phyloP scores from a whole-genome alignment of 345 rosid genomes.

The Melastoma malabathricum region DNA sequence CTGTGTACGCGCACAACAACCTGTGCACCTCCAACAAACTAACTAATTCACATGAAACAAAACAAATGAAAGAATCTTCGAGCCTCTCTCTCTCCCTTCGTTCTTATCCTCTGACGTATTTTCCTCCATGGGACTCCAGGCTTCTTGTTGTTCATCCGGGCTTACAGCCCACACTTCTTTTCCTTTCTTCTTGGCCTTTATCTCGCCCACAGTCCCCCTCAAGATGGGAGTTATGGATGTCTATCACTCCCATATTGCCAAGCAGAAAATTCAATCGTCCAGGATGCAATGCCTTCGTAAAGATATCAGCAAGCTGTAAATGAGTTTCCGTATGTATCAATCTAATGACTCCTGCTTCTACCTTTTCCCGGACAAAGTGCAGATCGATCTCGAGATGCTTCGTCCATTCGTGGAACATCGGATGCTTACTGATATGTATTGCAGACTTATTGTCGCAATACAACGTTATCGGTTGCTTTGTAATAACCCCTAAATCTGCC shows the following conservation, averaged over 20 bases:
- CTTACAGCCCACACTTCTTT: too few species aligned
- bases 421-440: not conserved
- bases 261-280: not conserved
- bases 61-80: too few species aligned
- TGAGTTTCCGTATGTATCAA: not conserved
- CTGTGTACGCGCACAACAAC: too few species aligned
- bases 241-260: not conserved
- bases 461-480: not conserved
- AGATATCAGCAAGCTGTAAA: not conserved
- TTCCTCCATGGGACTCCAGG: too few species aligned
- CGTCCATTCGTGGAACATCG: conserved; percentile 2
- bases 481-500: too few species aligned
- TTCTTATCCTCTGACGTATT: too few species aligned
- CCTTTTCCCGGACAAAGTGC: not conserved
- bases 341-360: not conserved
- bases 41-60: too few species aligned
- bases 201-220: not conserved
- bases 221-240: not conserved
- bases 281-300: not conserved
- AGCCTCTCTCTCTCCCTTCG: too few species aligned
- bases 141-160: too few species aligned
- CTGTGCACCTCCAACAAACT: too few species aligned
- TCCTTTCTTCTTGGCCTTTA: not conserved
- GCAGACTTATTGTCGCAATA: conserved; percentile 2
- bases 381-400: conserved; percentile 7